Percentiles rank a stretch among this genome's conserved stretches.
These are phyloP conservation scores for Henningerozyma blattae DNA, from an alignment of 805 yeast genomes.

Conservation along the genomic window DNA sequence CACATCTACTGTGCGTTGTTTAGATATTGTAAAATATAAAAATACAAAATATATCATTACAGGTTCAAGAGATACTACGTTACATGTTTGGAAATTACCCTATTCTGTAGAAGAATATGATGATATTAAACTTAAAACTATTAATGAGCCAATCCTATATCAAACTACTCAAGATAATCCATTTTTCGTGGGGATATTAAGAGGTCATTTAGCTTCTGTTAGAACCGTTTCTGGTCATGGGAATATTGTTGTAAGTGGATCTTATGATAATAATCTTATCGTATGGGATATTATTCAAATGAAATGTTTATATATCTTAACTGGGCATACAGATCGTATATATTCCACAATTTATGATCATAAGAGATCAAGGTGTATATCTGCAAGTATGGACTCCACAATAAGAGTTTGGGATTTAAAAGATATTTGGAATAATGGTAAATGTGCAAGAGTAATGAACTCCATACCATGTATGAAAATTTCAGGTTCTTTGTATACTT, in stretches of 20 bases:
- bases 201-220: conserved; percentile 72
- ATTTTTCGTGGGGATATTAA: conserved; percentile 52
- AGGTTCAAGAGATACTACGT: conserved; percentile 67
- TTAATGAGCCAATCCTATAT: conserved; percentile 14
- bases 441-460: conserved; percentile 13
- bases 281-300: conserved; percentile 84
- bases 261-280: conserved; percentile 80
- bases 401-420: conserved; percentile 84
- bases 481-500: conserved; percentile 35
- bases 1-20: conserved; percentile 83
- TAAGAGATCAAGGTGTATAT: conserved; percentile 64
- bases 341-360: conserved; percentile 81
- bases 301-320: conserved; percentile 56
- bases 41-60: conserved; percentile 66
- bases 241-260: conserved; percentile 73
- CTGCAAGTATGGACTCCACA: conserved; percentile 85
- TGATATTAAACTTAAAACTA: not conserved
- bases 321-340: conserved; percentile 80
- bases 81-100: conserved; percentile 80
- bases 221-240: conserved; percentile 83
- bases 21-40: conserved; percentile 65
- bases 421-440: conserved; percentile 47
- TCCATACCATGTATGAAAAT: conserved; percentile 19
- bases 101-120: conserved; percentile 10
- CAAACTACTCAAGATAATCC: conserved; percentile 35